phyloP scores from a whole-genome alignment of 371 early-diverging fungal genomes.

The Mortierella sp. region DNA sequence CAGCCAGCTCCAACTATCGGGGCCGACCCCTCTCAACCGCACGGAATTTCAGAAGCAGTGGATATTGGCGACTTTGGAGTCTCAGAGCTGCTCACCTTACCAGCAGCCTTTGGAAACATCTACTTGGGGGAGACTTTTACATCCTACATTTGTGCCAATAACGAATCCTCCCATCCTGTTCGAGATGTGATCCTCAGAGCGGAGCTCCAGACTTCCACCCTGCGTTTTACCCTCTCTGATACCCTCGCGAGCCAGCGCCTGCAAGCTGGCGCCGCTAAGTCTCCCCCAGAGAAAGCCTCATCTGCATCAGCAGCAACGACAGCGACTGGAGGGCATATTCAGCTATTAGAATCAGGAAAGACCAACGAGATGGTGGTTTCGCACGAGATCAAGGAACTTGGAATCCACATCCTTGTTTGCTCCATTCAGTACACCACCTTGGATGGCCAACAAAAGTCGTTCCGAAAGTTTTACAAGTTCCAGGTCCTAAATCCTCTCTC shows the following conservation, averaged over 20 bases:
- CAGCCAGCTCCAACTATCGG: conserved; percentile 1
- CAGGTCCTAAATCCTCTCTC: conserved; percentile 95
- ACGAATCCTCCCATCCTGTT: conserved; percentile 73
- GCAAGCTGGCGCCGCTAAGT: conserved; percentile 1
- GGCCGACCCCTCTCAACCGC: conserved; percentile 2
- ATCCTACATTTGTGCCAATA: conserved; percentile 89
- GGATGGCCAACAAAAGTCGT: conserved; percentile 74
- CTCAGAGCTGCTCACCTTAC: conserved; percentile 74
- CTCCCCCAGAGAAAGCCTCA: too few relatives aligned
- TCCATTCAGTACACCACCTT: conserved; percentile 82
- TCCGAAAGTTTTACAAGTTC: conserved; percentile 94
- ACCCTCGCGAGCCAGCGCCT: conserved; percentile 57
- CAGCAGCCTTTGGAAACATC: conserved; percentile 87
- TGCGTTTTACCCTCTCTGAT: conserved; percentile 79
- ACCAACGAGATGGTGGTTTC: conserved; percentile 78
- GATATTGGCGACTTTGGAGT: conserved; percentile 70
- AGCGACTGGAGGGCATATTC: conserved; percentile 31
- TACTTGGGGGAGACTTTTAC: conserved; percentile 95
- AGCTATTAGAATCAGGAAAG: conserved; percentile 61
- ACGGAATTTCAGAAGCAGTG: conserved; percentile 14
- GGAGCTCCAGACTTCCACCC: conserved; percentile 87
- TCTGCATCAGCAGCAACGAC: conserved; percentile 7
- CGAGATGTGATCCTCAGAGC: conserved; percentile 81
- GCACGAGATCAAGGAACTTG: conserved; percentile 96
- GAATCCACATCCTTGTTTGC: conserved; percentile 91